Base-by-base conservation (phyloP, 2,329 filamentous ascomycete species). In the Phialophora verrucosa region DNA sequence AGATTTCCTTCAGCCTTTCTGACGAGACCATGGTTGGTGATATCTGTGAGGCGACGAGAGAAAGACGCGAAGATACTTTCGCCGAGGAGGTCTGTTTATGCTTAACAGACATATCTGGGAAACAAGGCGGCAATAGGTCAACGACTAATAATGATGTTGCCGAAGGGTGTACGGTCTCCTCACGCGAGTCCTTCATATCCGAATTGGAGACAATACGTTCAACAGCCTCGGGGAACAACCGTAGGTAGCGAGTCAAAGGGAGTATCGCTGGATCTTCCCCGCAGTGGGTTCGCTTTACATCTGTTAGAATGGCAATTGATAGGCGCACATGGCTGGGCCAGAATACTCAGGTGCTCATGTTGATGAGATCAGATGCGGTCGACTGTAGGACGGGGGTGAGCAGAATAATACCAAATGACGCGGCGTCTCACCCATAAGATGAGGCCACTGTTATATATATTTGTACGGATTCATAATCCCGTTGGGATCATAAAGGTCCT, bases 381-480 rank as follows among this genome's bases (percentile, higher is more conserved):
- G 38, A 12, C 53, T 29, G 62, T 31, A 44, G 27, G 29, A 27
- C 23, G 49, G 23, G 23, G 6, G 38, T 44, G 10, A n/a, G 38
- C 38, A 44, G 17, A 25, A 20, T 51, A 12, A 23, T 44, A 8
- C 12, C 14, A 29, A 20, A 35, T 55, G 23, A 42, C 55, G 47
- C 54, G 42, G 35, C 25, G 4, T 54, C 63, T 42, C 38, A 14
- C 50, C 23, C 17, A 20, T 20, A 20, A 32, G 51, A 27, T 32
- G 5, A 29, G 14, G 14, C n/a, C 29, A 7, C 23, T 27, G 42
- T 35, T 58, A 70, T 66, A 98, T 90, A 78, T 97, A 98, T 81
- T 98, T 98, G 84, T 98, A 98, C 0, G 94, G 94, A 81, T 97
- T 98, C 92, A 98, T 96, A 79, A 98, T 98, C 56, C 93, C 93